These are phyloP conservation scores for Fagopyrum esculentum DNA, from an alignment of 148 eudicot genomes.

Conservation along the genomic window DNA sequence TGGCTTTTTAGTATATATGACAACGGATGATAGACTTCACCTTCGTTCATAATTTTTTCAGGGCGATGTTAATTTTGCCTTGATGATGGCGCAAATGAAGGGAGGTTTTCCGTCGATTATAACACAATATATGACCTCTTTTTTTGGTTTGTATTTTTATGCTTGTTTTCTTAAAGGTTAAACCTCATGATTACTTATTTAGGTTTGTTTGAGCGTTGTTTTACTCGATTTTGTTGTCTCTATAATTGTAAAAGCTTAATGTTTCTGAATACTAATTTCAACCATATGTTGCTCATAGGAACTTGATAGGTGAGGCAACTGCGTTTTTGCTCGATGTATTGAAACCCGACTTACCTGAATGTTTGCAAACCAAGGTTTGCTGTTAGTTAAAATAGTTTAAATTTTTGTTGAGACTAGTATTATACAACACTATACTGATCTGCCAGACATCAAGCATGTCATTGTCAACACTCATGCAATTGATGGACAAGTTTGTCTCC, in stretches of 20 bases:
- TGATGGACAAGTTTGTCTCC: constrained; percentile 49
- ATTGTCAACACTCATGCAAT: constrained; percentile 97
- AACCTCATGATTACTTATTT: too few relatives aligned
- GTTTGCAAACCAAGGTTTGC: constrained; percentile 73
- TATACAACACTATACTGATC: constrained; percentile 78
- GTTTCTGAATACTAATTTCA: too few relatives aligned
- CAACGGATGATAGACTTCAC: too few relatives aligned
- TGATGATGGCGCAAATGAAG: constrained; percentile 98
- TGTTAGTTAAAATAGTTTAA: background rate
- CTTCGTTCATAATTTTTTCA: constrained; percentile 15
- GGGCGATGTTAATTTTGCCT: constrained; percentile 94
- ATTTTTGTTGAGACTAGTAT: background rate
- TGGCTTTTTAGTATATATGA: background rate
- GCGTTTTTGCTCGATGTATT: constrained; percentile 84
- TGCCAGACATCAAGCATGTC: constrained; percentile 92
- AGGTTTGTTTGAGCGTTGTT: too few relatives aligned
- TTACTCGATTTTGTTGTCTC: too few relatives aligned
- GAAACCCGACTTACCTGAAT: constrained; percentile 88
- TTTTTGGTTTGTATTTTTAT: constrained; percentile 53
- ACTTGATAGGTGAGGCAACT: constrained; percentile 91
- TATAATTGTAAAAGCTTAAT: too few relatives aligned
- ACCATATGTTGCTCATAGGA: constrained; percentile 40
- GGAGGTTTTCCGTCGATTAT: constrained; percentile 87
- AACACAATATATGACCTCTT: constrained; percentile 90
- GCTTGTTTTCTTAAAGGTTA: background rate